Base-by-base conservation (phyloP, 1,284 basidiomycete genomes). In the Cryptococcus sp. region DNA sequence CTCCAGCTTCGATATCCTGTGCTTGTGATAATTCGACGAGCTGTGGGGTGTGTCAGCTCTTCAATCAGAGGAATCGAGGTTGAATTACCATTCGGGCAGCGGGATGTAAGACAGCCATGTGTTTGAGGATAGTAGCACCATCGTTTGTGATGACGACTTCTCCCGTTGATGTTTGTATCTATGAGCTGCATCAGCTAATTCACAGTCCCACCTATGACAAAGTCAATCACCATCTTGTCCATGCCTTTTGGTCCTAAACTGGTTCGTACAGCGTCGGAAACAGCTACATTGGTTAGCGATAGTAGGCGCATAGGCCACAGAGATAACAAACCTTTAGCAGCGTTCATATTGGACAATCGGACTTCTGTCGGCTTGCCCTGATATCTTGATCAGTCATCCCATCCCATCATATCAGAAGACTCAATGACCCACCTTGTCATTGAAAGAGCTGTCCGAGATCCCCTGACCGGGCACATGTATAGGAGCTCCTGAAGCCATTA, bases 61-160 rank as follows among this genome's bases (percentile, higher is more conserved):
- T 31, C 49, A 38, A 38, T 10, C 49, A 45, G 43, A 43, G 41
- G 14, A 10, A 31, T 10, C 30, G 8, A 43, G 47, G 32, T 13
- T 31, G 36, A 66, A 74, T 60, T 63, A 86, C 91, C 96, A 99
- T 99, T 77, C 95, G 89, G 32, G 96, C 96, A 45, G 96, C 96
- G 38, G 96, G 96, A 78, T 99, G 96, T 57, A 98, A 79, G 23
- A 97, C 96, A 60, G 96, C 93, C 74, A 98, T 94, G 71, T 92
- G 97, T 78, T 92, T 91, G 58, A 99, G 80, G 63, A 99, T 98
- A 8, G 96, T 99, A 10, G 96, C 96, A 46, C 96, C 96, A 78
- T 99, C 96, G 76, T 99, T 99, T 15, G 96, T 98, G 68, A 99
- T 91, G 66, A 98, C 89, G 4, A 96, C 91, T 73, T 98, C 94